These are phyloP conservation scores for Aspergillus sclerotioniger DNA, from an alignment of 495 filamentous ascomycete species.

Conservation along the genomic window DNA sequence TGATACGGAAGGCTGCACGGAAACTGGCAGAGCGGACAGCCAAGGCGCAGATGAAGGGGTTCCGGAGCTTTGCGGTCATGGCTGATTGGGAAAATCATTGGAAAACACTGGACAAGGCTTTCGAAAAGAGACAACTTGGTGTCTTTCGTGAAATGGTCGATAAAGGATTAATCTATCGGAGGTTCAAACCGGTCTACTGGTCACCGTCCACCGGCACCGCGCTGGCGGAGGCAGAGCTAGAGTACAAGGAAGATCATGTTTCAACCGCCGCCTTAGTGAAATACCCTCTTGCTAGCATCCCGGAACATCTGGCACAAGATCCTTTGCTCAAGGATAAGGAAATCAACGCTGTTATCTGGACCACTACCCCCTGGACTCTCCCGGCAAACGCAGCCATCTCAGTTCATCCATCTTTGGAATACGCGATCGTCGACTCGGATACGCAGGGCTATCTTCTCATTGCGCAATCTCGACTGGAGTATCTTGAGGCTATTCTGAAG, in stretches of 20 bases:
- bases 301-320: conserved; percentile 39
- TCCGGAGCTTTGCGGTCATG: conserved; percentile 85
- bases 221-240: conserved; percentile 91
- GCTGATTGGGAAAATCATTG: conserved; percentile 90
- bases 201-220: conserved; percentile 87
- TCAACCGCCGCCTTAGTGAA: conserved; percentile 79
- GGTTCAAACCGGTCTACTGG: conserved; percentile 95
- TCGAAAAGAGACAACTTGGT: conserved; percentile 80
- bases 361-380: conserved; percentile 96
- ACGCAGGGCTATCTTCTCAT: conserved; percentile 59
- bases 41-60: conserved; percentile 75
- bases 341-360: conserved; percentile 85
- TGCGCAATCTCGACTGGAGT: conserved; percentile 62
- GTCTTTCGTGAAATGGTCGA: conserved; percentile 85
- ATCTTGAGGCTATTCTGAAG: conserved; percentile 43
- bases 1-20: conserved; percentile 69
- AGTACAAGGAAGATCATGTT: conserved; percentile 83
- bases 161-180: conserved; percentile 80
- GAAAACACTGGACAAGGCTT: conserved; percentile 86
- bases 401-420: conserved; percentile 68
- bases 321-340: conserved; percentile 33
- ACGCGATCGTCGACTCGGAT: conserved; percentile 62
- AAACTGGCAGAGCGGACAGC: conserved; percentile 72
- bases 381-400: conserved; percentile 91
- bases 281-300: conserved; percentile 65